Base-by-base conservation (phyloP, 345 rosid genomes). In the Bruguiera gymnorhiza region DNA sequence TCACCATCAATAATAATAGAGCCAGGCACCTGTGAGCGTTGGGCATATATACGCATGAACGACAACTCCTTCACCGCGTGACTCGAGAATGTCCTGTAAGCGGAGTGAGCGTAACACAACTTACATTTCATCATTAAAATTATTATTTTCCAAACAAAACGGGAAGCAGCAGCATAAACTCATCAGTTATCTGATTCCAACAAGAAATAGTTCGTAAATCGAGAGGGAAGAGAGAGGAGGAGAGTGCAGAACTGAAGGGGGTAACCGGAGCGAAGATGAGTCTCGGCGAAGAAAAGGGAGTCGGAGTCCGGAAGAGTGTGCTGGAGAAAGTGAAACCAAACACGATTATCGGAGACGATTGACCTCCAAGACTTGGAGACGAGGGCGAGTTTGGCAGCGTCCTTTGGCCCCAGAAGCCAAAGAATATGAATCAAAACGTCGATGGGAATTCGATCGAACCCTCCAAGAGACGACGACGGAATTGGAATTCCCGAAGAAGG, bases 1-100 rank as follows among this genome's bases (percentile, higher is more conserved):
- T 78, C 61, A 94, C 98, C 97, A 73, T 94, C 98, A 67, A 94
- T 79, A 43, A 94, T 87, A 50, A 94, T 70, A 60, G 95, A 78
- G 65, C 91, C 95, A 4, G 81, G 84, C 15, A 87, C 90, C 71
- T 78, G 86, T 69, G 70, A 83, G 54, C 97, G 82, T 70, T 85
- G 85, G 59, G 86, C 74, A 81, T 84, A 94, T 57, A 94, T 82
- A 3, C 82, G 78, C 93, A 85, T 88, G 70, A 88, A 88, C 6
- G 89, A 88, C 27, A 74, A 72, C 32, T 88, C 91, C 18, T 72
- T 78, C 46, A 78, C 66, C 66, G 66, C 4, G 18, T 76, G 78
- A 63, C 77, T 75, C 1, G 82, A 59, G 55, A 66, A 74, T 27
- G 79, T 58, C 81, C 90, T 86, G 83, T 73, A 73, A 81, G 37